These are phyloP conservation scores for Pseudognaphalium luteoalbum DNA, from an alignment of 129 eudicot genomes.

Conservation along the genomic window DNA sequence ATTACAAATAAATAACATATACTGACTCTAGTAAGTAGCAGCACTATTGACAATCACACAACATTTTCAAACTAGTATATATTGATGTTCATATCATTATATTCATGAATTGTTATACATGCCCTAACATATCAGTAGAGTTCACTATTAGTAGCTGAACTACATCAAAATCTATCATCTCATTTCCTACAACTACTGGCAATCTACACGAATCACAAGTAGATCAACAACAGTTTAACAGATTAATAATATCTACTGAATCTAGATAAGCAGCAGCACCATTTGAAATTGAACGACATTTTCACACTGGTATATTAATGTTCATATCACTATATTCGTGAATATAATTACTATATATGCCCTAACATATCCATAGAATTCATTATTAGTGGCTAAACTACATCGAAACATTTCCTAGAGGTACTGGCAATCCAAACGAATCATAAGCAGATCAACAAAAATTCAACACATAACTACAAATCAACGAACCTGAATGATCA, in stretches of 20 bases:
- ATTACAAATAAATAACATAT: not conserved
- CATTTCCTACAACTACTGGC: not conserved
- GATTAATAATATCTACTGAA: slow-evolving; percentile 17
- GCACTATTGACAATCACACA: not conserved
- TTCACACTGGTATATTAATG: not conserved
- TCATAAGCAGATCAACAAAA: slow-evolving; percentile 11
- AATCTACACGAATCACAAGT: slow-evolving; percentile 1
- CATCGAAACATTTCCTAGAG: slow-evolving; percentile 3
- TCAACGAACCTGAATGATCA: slow-evolving; percentile 43
- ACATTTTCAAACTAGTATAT: not conserved
- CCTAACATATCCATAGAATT: slow-evolving; percentile 9
- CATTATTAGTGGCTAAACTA: slow-evolving; percentile 10
- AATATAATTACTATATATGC: not conserved
- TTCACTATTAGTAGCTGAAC: not conserved
- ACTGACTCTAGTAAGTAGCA: not conserved
- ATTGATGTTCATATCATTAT: not conserved
- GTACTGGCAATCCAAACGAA: not conserved
- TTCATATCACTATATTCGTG: not conserved
- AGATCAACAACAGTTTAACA: not conserved
- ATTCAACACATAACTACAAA: not conserved
- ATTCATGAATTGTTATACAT: no score
- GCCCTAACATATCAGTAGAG: slow-evolving; percentile 8
- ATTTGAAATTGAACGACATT: slow-evolving; percentile 29
- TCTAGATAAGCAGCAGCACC: slow-evolving; percentile 41
- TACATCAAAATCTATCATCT: slow-evolving; percentile 10